Evolutionary conservation across 768 basidiomycete species (phyloP).

Genomic region (Trametes coccinea): DNA sequence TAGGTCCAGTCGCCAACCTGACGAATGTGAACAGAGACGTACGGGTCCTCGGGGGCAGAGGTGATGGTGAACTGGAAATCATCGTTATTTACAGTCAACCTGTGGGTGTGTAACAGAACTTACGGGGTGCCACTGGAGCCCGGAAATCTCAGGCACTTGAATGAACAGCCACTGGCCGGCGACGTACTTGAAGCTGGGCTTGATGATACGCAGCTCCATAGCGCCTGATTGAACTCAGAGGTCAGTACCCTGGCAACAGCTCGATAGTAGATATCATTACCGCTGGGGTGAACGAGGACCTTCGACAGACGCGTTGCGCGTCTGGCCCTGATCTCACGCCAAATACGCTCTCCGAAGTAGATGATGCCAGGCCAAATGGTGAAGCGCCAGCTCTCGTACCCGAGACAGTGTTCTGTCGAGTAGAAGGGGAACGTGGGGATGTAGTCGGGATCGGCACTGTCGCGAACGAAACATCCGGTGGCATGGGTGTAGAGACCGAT

Average conservation of each 20-base stretch:
- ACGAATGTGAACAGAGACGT: slow-evolving; percentile 88
- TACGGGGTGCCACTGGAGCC: slow-evolving; percentile 94
- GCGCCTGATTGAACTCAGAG: slow-evolving; percentile 50
- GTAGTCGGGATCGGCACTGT: slow-evolving; percentile 72
- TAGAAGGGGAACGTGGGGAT: slow-evolving; percentile 82
- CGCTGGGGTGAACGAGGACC: slow-evolving; percentile 87
- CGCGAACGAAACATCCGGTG: slow-evolving; percentile 94
- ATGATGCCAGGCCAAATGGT: slow-evolving; percentile 90
- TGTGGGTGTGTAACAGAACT: slow-evolving; percentile 34
- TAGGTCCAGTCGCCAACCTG: slow-evolving; percentile 91
- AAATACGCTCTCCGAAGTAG: slow-evolving; percentile 87
- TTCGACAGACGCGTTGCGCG: slow-evolving; percentile 78
- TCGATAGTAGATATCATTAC: slow-evolving; percentile 41
- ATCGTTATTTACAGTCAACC: slow-evolving; percentile 2
- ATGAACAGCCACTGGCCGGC: slow-evolving; percentile 92
- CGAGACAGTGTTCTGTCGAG: slow-evolving; percentile 82
- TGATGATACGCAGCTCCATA: slow-evolving; percentile 91
- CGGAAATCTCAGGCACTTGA: slow-evolving; percentile 83
- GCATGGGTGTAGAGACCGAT: slow-evolving; percentile 88
- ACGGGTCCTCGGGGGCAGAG: slow-evolving; percentile 92
- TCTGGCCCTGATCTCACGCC: slow-evolving; percentile 79
- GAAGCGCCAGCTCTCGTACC: slow-evolving; percentile 89
- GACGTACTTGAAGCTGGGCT: slow-evolving; percentile 90
- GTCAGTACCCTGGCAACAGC: slow-evolving; percentile 6
- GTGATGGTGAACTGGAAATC: slow-evolving; percentile 85